phyloP scores from a whole-genome alignment of 202 grass and related monocot species.

The Zizania palustris region DNA sequence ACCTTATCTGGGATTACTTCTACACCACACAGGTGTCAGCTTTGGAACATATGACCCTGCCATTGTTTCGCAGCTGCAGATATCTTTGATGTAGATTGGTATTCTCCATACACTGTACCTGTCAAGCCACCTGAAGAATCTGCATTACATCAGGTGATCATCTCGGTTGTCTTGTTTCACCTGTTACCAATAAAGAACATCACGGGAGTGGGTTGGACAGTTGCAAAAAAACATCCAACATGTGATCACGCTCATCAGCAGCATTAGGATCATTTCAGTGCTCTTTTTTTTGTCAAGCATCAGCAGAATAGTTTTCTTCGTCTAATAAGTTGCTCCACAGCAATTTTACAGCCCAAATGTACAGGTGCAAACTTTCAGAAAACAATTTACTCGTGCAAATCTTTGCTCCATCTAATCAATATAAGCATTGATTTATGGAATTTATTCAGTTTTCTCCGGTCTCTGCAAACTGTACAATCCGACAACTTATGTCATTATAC shows the following conservation, averaged over 20 bases:
- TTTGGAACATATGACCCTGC: constrained; percentile 70
- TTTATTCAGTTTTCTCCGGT: background rate
- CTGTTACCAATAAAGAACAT: background rate
- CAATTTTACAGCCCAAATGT: background rate
- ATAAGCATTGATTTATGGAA: background rate
- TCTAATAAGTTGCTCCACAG: background rate
- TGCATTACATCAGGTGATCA: background rate
- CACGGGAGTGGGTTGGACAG: background rate
- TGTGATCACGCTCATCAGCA: background rate
- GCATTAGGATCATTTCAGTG: background rate
- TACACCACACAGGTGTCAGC: constrained; percentile 84
- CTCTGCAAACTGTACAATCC: background rate
- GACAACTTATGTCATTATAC: background rate
- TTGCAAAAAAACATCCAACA: constrained; percentile 10
- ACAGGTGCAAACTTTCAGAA: constrained; percentile 20
- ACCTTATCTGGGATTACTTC: constrained; percentile 97
- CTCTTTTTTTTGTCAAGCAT: background rate
- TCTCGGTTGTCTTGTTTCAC: background rate
- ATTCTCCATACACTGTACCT: constrained; percentile 64
- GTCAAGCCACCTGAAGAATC: constrained; percentile 57
- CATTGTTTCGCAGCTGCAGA: constrained; percentile 74
- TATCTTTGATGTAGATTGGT: constrained; percentile 83
- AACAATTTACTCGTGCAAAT: background rate
- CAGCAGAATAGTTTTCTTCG: background rate
- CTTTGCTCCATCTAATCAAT: background rate